A percentile compares a stretch with the other conserved stretches of the same genome.
Evolutionary conservation across 805 yeast genomes (phyloP).

Genomic region (Candida ficus): DNA sequence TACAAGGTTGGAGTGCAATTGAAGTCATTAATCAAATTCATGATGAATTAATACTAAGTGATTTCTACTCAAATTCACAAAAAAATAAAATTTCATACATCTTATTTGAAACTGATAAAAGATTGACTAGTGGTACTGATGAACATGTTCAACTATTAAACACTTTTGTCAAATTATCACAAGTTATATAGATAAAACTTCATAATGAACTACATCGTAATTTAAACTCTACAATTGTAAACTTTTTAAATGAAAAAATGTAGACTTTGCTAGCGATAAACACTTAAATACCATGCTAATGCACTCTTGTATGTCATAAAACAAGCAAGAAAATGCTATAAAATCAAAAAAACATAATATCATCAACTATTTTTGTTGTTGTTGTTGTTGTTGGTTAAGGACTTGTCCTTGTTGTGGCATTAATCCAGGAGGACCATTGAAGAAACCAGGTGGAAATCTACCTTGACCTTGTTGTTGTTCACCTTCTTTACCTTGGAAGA

Average conservation of each 20-base stretch:
- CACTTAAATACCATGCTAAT: neutral
- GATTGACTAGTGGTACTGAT: slow-evolving; percentile 79
- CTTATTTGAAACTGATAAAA: slow-evolving; percentile 70
- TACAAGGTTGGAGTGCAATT: slow-evolving; percentile 76
- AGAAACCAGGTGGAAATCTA: slow-evolving; percentile 22
- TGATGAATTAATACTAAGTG: slow-evolving; percentile 56
- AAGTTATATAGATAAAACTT: slow-evolving; percentile 14
- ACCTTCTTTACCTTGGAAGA: slow-evolving; percentile 10
- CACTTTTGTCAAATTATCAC: slow-evolving; percentile 49
- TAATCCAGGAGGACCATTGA: slow-evolving; percentile 19
- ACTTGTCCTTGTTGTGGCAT: slow-evolving; percentile 13
- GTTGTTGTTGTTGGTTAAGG: slow-evolving; percentile 5
- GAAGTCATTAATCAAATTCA: slow-evolving; percentile 70
- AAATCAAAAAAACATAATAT: neutral
- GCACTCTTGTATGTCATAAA: neutral
- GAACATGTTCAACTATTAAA: slow-evolving; percentile 81
- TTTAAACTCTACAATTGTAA: no score
- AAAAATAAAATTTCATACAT: slow-evolving; percentile 63
- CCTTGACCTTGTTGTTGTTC: slow-evolving; percentile 9
- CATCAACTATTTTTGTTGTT: neutral
- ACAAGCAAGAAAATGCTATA: neutral
- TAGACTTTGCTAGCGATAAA: no score
- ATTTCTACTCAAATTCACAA: slow-evolving; percentile 40
- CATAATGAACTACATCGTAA: no score
- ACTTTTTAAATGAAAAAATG: no score